These are phyloP conservation scores for Lentinus tigrinus DNA, from an alignment of 768 basidiomycete species.

Conservation along the genomic window DNA sequence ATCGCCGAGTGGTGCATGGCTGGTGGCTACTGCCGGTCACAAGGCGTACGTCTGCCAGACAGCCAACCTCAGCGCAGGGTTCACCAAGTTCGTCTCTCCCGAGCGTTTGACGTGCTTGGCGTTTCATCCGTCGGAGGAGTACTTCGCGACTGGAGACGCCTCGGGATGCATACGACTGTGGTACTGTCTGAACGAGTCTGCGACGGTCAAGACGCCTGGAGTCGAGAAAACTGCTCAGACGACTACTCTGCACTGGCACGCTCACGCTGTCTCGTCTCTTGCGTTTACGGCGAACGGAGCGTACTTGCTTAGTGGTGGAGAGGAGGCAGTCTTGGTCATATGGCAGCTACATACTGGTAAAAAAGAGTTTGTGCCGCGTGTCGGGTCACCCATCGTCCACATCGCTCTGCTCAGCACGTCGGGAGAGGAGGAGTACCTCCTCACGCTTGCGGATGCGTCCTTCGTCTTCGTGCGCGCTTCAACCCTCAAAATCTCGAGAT, in stretches of 20 bases:
- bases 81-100: slow-evolving; percentile 80
- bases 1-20: slow-evolving; percentile 75
- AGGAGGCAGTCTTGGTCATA: slow-evolving; percentile 93
- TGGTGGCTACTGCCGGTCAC: slow-evolving; percentile 72
- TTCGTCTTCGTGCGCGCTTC: slow-evolving; percentile 72
- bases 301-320: slow-evolving; percentile 90
- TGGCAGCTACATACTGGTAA: slow-evolving; percentile 92
- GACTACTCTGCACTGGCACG: slow-evolving; percentile 92
- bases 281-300: slow-evolving; percentile 89
- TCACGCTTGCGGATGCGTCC: slow-evolving; percentile 80
- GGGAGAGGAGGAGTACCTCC: slow-evolving; percentile 82
- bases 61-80: slow-evolving; percentile 57
- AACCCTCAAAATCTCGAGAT: slow-evolving; percentile 68
- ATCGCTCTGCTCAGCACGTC: slow-evolving; percentile 57
- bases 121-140: slow-evolving; percentile 87
- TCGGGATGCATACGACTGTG: slow-evolving; percentile 85
- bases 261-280: slow-evolving; percentile 86
- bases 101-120: slow-evolving; percentile 81
- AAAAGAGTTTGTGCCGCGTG: slow-evolving; percentile 88
- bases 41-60: slow-evolving; percentile 75
- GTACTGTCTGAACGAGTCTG: slow-evolving; percentile 80
- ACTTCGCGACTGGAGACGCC: slow-evolving; percentile 92
- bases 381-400: slow-evolving; percentile 82
- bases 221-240: slow-evolving; percentile 83
- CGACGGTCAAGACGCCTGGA: slow-evolving; percentile 46